Evolutionary conservation across 495 filamentous ascomycete species (phyloP), one percentile per base, ranked within the genome.

Genomic region (Penicillium tannophilum): DNA sequence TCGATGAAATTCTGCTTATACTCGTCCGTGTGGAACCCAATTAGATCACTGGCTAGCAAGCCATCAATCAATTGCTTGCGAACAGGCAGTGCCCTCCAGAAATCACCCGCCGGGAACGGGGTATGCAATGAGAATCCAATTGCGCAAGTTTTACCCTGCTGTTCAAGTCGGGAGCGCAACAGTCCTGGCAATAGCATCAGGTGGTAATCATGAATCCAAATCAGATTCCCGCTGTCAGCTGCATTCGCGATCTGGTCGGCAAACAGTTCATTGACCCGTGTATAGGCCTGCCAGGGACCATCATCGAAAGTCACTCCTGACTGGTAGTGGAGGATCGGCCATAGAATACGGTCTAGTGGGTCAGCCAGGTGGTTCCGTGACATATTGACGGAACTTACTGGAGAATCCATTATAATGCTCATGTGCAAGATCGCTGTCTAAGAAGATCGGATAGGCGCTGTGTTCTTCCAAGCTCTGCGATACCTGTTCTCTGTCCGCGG

Each of bases 171-270:
- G 52, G 94, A 85, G 54, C 93, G 87, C 53, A 98, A 78, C 84
- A 97, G 88, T 56, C 84, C 78, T 0, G 93, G 93, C 19, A 98
- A 76, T 2, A 98, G 83, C 90, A 98, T 93, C 51, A 97, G 78
- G 73, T 98, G 93, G 70, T 97, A 98, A 71, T 98, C 93, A 69
- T 98, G 93, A 0, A 98, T 87, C 93, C 93, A 98, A 66, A 98
- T 87, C 44, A 96, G 69, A 62, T 93, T 90, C 41, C 90, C 91
- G 53, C 89, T 85, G 60, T 88, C 79, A 0, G 92, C 88, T 59
- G 88, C 82, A 50, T 86, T 81, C 8, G 86, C 81, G 54, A 98
- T 82, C 0, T 83, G 79, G 71, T 90, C 88, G 20, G 93, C 93
- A 63, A 98, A 98, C 16, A 92, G 70, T 45, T 85, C 83, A 64